A percentile compares a stretch with the other conserved stretches of the same genome.
Conservation (phyloP, 2,329 filamentous ascomycete genomes). For the Trematosphaeria pertusa region DNA sequence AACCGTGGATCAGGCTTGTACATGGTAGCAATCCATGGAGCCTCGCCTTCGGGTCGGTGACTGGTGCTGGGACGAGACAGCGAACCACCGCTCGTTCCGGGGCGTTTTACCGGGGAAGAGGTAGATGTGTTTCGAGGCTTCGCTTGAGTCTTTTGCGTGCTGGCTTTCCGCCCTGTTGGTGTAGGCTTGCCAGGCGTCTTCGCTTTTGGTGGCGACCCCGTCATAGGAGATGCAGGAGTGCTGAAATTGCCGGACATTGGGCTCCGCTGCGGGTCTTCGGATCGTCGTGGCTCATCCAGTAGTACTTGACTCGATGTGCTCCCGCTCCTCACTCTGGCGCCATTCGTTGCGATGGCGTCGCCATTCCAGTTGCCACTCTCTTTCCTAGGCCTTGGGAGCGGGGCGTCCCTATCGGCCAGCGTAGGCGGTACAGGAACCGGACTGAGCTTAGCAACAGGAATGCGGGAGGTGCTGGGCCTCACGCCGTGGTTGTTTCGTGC, state of each 20-base stretch:
- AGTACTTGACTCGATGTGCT: conserved; percentile 64
- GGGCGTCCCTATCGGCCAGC: conserved; percentile 76
- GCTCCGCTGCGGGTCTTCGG: conserved; percentile 31
- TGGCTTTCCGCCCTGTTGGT: conserved; percentile 42
- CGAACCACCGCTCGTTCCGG: conserved; percentile 68
- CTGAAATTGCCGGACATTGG: conserved; percentile 31
- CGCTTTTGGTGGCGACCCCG: conserved; percentile 48
- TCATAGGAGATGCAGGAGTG: conserved; percentile 35
- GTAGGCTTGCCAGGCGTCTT: conserved; percentile 47
- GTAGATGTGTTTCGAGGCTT: conserved; percentile 42
- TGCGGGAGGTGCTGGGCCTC: conserved; percentile 71
- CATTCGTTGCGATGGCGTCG: conserved; percentile 65
- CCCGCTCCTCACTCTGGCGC: conserved; percentile 72
- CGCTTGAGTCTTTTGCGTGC: conserved; percentile 36
- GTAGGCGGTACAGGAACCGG: conserved; percentile 76
- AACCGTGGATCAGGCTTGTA: conserved; percentile 95
- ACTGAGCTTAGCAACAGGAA: conserved; percentile 84
- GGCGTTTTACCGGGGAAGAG: conserved; percentile 59
- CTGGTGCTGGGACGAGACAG: conserved; percentile 61
- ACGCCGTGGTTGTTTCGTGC: conserved; percentile 57
- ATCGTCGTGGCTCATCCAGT: conserved; percentile 56
- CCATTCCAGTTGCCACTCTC: conserved; percentile 65
- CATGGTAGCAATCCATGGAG: conserved; percentile 92
- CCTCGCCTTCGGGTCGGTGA: conserved; percentile 88
- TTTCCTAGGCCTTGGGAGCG: conserved; percentile 66